phyloP scores from a whole-genome alignment of 495 filamentous ascomycete species.

The Neurospora sp. region DNA sequence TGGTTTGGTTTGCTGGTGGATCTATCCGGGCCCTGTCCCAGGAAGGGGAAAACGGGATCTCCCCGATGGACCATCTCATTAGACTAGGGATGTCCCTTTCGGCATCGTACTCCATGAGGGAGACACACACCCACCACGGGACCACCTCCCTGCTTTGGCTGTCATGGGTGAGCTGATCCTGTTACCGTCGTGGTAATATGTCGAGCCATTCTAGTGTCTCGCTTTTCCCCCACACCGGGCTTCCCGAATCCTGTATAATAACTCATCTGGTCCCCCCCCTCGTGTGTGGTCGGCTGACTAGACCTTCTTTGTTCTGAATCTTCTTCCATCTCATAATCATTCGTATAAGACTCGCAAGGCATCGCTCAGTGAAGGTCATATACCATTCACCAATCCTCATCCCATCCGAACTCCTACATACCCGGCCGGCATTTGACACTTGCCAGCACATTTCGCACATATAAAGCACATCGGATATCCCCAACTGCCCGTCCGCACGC shows the following conservation, averaged over 20 bases:
- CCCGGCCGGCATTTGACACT: not conserved
- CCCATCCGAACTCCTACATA: not conserved
- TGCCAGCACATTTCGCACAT: not conserved
- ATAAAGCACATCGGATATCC: constrained; percentile 19
- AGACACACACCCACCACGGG: not conserved
- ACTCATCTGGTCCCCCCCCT: not conserved
- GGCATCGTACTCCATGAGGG: not conserved
- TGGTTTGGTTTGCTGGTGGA: not conserved
- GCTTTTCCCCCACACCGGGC: not conserved
- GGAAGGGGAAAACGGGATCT: not conserved
- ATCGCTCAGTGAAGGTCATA: not conserved
- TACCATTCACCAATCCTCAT: not conserved
- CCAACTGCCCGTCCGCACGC: constrained; percentile 11
- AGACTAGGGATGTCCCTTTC: not conserved
- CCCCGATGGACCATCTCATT: not conserved
- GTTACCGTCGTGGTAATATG: not conserved
- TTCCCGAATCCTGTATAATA: not conserved
- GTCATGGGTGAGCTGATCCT: not conserved
- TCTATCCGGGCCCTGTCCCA: not conserved
- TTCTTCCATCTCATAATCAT: not conserved
- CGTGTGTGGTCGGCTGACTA: not conserved
- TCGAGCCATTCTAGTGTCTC: not conserved
- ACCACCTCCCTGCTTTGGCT: not conserved
- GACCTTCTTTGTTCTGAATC: not conserved
- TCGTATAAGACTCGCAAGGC: not conserved